Evolutionary conservation across 2,329 filamentous ascomycete species (phyloP).

Genomic region (Pseudopyrenochaeta lycopersici): DNA sequence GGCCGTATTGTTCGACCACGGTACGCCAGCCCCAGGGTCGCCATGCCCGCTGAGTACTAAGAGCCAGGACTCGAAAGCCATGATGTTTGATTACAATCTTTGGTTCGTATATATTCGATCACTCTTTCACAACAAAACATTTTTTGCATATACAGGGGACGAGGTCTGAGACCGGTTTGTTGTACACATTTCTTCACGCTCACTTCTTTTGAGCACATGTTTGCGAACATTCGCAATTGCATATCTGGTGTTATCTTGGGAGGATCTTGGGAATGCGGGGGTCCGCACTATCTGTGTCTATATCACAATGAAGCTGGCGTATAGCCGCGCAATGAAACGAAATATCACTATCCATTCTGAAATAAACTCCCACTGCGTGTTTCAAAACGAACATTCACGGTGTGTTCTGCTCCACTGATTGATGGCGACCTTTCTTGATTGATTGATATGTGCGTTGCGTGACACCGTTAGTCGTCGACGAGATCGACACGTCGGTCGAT

Average conservation of each 20-base stretch:
- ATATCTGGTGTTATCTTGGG: neutral
- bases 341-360: neutral
- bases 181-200: slow-evolving; percentile 2
- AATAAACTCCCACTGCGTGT: no score
- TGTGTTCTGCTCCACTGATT: no score
- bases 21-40: slow-evolving; percentile 12
- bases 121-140: neutral
- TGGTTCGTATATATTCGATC: neutral
- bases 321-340: slow-evolving; percentile 1
- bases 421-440: no score
- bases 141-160: neutral
- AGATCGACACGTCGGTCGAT: no score
- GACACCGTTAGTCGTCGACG: no score
- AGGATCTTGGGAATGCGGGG: neutral
- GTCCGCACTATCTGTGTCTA: neutral
- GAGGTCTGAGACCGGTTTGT: slow-evolving; percentile 3
- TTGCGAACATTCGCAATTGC: neutral
- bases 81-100: neutral
- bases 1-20: slow-evolving; percentile 41
- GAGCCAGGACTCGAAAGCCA: neutral
- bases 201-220: neutral
- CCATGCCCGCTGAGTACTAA: neutral
- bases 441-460: no score
- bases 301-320: neutral
- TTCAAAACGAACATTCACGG: no score